A percentile compares a stretch with the other conserved stretches of the same genome.
phyloP scores from a whole-genome alignment of 352 stramenopile species.

The Phytophthora syringae region DNA sequence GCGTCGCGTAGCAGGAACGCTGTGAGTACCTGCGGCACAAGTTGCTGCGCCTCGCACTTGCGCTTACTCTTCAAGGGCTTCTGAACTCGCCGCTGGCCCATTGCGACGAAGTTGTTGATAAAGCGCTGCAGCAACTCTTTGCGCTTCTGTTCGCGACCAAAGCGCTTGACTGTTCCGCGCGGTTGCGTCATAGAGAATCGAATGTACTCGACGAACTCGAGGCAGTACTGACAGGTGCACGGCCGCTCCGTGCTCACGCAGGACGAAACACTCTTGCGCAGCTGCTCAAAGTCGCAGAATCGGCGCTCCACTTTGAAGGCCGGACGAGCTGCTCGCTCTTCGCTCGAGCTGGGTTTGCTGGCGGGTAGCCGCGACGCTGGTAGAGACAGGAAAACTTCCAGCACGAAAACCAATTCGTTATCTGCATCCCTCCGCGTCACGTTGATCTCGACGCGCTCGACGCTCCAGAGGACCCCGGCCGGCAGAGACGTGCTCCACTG shows the following conservation, averaged over 20 bases:
- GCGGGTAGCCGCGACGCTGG: slow-evolving; percentile 35
- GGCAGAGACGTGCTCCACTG: slow-evolving; percentile 31
- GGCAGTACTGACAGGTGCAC: slow-evolving; percentile 57
- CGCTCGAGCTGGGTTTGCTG: slow-evolving; percentile 14
- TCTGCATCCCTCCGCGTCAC: slow-evolving; percentile 28
- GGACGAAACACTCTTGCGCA: slow-evolving; percentile 38
- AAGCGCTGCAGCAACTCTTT: slow-evolving; percentile 41
- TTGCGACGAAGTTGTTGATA: slow-evolving; percentile 43
- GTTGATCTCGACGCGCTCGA: slow-evolving; percentile 54
- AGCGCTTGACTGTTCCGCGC: too few species aligned
- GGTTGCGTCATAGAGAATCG: too few species aligned
- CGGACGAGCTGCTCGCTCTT: slow-evolving; percentile 8
- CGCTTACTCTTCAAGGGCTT: slow-evolving; percentile 15
- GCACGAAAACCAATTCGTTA: slow-evolving; percentile 42
- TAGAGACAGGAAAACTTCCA: slow-evolving; percentile 49
- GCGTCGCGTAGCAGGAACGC: slow-evolving; percentile 37
- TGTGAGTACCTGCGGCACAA: slow-evolving; percentile 43
- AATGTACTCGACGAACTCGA: slow-evolving; percentile 49
- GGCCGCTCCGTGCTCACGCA: slow-evolving; percentile 43
- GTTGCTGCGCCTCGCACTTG: slow-evolving; percentile 42
- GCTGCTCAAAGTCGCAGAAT: slow-evolving; percentile 57
- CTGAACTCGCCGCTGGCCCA: slow-evolving; percentile 33
- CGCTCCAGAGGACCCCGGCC: slow-evolving; percentile 41
- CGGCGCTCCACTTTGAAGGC: slow-evolving; percentile 48
- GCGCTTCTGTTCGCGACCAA: too few species aligned